A percentile compares a stretch with the other conserved stretches of the same genome.
Evolutionary conservation across 345 rosid species (phyloP).

Genomic region (Noccaea caerulescens): DNA sequence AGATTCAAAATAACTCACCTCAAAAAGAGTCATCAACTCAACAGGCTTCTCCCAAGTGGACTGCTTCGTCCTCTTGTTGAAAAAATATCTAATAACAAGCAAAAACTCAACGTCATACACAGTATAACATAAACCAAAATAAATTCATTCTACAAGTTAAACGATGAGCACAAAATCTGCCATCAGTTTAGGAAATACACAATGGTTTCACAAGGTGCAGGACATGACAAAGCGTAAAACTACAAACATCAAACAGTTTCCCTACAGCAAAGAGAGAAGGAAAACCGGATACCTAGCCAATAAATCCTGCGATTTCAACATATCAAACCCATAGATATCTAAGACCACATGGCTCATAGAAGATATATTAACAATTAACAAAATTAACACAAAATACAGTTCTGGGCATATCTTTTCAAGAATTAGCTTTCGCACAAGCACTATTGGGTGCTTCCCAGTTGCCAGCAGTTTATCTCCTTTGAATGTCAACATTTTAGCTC

Average conservation of each 20-base stretch:
- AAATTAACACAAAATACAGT: background rate
- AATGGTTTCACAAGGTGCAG: slow-evolving; percentile 14
- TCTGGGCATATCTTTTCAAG: background rate
- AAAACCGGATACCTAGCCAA: slow-evolving; percentile 6
- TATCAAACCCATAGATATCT: background rate
- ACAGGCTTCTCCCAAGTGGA: slow-evolving; percentile 96
- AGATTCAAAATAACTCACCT: slow-evolving; percentile 60
- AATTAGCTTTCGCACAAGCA: slow-evolving; percentile 3
- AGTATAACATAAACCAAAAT: slow-evolving; percentile 10
- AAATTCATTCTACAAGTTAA: slow-evolving; percentile 21
- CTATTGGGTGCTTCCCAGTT: slow-evolving; percentile 1
- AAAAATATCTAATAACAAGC: slow-evolving; percentile 68
- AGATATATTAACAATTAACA: too few relatives aligned
- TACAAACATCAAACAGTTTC: slow-evolving; percentile 14
- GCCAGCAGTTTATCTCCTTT: slow-evolving; percentile 20
- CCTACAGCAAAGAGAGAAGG: slow-evolving; percentile 14
- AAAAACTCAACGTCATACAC: slow-evolving; percentile 29
- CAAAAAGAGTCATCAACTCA: slow-evolving; percentile 88
- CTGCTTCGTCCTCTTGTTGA: slow-evolving; percentile 75
- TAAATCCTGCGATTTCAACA: slow-evolving; percentile 12
- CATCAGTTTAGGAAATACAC: slow-evolving; percentile 18
- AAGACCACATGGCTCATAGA: background rate
- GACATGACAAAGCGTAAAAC: slow-evolving; percentile 8
- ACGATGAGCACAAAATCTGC: slow-evolving; percentile 8
- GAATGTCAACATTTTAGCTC: slow-evolving; percentile 17